Conservation (phyloP, 768 basidiomycete genomes). For the Mycena alexandri region DNA sequence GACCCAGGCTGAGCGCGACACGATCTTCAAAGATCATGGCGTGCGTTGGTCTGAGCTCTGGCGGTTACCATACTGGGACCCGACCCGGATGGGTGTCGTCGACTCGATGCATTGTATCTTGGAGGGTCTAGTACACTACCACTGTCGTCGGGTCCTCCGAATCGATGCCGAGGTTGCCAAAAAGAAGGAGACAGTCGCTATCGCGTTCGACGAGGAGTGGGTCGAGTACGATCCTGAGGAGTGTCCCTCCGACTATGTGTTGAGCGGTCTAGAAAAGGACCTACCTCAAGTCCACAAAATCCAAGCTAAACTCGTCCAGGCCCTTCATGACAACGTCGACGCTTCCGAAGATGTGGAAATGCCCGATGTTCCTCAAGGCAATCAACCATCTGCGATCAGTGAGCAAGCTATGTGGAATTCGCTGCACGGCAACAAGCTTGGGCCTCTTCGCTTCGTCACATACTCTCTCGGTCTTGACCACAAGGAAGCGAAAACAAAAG, state of each 20-base stretch:
- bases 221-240: constrained; percentile 24
- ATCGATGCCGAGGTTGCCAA: constrained; percentile 18
- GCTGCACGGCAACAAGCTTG: constrained; percentile 7
- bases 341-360: constrained; percentile 7
- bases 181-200: constrained; percentile 25
- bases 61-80: constrained; percentile 48
- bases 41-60: constrained; percentile 44
- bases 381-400: constrained; percentile 12
- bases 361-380: constrained; percentile 18
- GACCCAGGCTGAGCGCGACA: constrained; percentile 30
- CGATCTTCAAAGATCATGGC: constrained; percentile 37
- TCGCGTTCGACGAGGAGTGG: constrained; percentile 33
- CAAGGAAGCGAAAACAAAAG: too few species aligned
- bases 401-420: constrained; percentile 1
- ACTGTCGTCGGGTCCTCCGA: too few species aligned
- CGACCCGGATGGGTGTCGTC: constrained; percentile 42
- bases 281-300: constrained; percentile 5
- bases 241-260: constrained; percentile 13
- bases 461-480: background rate
- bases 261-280: constrained; percentile 8
- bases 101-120: constrained; percentile 50
- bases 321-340: constrained; percentile 6
- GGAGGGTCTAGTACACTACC: too few species aligned
- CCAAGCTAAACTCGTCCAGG: constrained; percentile 19
- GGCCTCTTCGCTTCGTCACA: constrained; percentile 20